Base-by-base conservation (phyloP, 2,329 filamentous ascomycete genomes). In the Simplicillium sp. region DNA sequence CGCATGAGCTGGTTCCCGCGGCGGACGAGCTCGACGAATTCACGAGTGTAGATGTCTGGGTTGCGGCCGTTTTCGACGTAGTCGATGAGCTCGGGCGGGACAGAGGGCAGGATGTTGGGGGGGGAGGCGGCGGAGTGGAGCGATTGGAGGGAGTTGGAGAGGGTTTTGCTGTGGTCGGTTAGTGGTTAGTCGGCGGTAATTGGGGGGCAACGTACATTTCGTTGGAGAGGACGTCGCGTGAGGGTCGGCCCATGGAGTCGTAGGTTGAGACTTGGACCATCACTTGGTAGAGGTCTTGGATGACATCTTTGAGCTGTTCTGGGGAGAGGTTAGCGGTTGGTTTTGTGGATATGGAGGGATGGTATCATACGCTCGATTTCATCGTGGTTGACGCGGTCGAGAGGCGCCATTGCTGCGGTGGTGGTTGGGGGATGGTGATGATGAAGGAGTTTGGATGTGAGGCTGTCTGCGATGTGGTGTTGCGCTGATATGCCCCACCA, bases 11-110 rank as follows among this genome's bases (percentile, higher is more conserved):
- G 80, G 63, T 84, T 84, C 33, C 73, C 68, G 36, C 78, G 67
- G 41, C 79, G 65, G 17, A 80, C 78, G 39, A 80, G 67, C 71
- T 84, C 80, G 53, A 84, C 79, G 52, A 84, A 84, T 64, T 84
- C 80, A 53, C 80, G 70, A 41, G 80, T 84, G 67, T 84, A 84
- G 50, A 84, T 84, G 60, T 84, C 80, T 3, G 80, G 80, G 64
- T 84, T 84, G 38, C 80, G 77, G 35, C 80, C 80, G 54, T 77
- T 75, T 58, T 84, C 80, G 51, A 84, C 80, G 62, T 84, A 84
- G 54, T 77, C 67, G 45, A 83, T 68, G 11, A 84, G 70, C 52
- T 82, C 78, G 39, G 71, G 72, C 3, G 79, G 79, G 16, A 82
- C 68, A 28, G 57, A 60, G 4, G 75, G 74, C 33, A 79, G 67